Conservation (phyloP, 352 stramenopile genomes). For the Thalassiosira livingstoniorum region DNA sequence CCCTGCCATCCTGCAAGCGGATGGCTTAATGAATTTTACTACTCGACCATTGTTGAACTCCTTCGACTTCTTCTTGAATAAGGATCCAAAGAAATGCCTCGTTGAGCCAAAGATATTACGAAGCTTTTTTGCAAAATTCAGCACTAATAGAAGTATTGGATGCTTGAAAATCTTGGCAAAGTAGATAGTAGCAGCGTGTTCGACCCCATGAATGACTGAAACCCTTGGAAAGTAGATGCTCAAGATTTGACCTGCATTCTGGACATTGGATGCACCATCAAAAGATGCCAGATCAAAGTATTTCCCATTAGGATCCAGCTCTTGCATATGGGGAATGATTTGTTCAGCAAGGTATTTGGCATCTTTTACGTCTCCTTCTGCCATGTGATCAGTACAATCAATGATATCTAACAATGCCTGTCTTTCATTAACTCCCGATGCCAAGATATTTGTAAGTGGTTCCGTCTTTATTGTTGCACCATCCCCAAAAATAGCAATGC, state of each 20-base stretch:
- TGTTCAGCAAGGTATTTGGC: slow-evolving; percentile 22
- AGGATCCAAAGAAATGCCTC: background rate
- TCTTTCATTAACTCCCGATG: slow-evolving; percentile 25
- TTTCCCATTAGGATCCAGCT: background rate
- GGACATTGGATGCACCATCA: slow-evolving; percentile 36
- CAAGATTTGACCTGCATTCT: slow-evolving; percentile 34
- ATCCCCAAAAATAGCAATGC: slow-evolving; percentile 13
- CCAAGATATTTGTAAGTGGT: slow-evolving; percentile 27
- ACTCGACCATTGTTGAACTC: slow-evolving; percentile 3
- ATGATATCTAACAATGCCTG: slow-evolving; percentile 11
- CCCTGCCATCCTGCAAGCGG: slow-evolving; percentile 28
- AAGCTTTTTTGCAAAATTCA: slow-evolving; percentile 16
- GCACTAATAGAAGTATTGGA: background rate
- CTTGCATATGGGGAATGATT: slow-evolving; percentile 1
- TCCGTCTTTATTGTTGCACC: slow-evolving; percentile 35
- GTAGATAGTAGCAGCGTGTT: slow-evolving; percentile 26
- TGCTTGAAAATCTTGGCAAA: slow-evolving; percentile 14
- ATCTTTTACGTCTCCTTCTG: slow-evolving; percentile 33
- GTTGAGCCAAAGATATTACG: slow-evolving; percentile 17
- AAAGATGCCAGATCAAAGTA: slow-evolving; percentile 33
- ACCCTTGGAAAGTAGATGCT: background rate
- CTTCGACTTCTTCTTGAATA: slow-evolving; percentile 9
- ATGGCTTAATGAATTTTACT: slow-evolving; percentile 29
- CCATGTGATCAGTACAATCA: slow-evolving; percentile 26
- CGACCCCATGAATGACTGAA: slow-evolving; percentile 26